Conservation (phyloP, 2,329 filamentous ascomycete species). For the Exophiala spinifera region DNA sequence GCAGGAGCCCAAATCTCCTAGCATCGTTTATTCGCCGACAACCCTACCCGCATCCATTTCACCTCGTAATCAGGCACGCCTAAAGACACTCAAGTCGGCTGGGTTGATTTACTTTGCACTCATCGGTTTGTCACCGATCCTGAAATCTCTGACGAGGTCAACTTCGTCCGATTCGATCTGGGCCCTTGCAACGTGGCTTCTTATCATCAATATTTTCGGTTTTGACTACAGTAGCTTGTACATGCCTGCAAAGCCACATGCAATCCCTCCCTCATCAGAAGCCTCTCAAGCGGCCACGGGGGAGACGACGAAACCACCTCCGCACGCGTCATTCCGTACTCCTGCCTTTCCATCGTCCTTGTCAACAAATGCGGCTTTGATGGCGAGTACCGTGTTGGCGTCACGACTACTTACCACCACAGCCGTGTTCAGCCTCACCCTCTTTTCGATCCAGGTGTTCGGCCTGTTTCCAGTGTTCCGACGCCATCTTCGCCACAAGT, state of each 20-base stretch:
- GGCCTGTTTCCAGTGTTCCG: constrained; percentile 96
- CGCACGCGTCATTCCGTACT: constrained; percentile 13
- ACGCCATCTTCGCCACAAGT: constrained; percentile 78
- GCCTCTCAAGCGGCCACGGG: constrained; percentile 7
- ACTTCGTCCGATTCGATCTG: constrained; percentile 94
- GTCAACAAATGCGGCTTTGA: constrained; percentile 92
- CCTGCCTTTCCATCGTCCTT: constrained; percentile 60
- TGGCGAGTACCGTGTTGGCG: constrained; percentile 92
- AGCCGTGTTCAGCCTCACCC: constrained; percentile 88
- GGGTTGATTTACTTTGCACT: constrained; percentile 90
- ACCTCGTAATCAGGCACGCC: constrained; percentile 57
- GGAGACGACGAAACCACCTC: constrained; percentile 6
- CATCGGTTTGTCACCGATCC: constrained; percentile 86
- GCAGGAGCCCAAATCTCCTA: constrained; percentile 17
- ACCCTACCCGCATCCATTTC: constrained; percentile 43
- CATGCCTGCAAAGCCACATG: constrained; percentile 12
- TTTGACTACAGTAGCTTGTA: constrained; percentile 80
- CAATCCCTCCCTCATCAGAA: constrained; percentile 1
- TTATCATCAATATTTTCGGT: constrained; percentile 94
- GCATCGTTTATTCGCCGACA: constrained; percentile 35
- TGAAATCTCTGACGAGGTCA: constrained; percentile 91
- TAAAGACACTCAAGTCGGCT: constrained; percentile 87
- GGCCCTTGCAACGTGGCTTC: constrained; percentile 90
- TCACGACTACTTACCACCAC: constrained; percentile 84
- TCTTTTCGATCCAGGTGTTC: constrained; percentile 97